Evolutionary conservation across 805 yeast genomes (phyloP), one percentile per base, ranked within the genome.

Genomic region (Sugiyamaella chiloensis): DNA sequence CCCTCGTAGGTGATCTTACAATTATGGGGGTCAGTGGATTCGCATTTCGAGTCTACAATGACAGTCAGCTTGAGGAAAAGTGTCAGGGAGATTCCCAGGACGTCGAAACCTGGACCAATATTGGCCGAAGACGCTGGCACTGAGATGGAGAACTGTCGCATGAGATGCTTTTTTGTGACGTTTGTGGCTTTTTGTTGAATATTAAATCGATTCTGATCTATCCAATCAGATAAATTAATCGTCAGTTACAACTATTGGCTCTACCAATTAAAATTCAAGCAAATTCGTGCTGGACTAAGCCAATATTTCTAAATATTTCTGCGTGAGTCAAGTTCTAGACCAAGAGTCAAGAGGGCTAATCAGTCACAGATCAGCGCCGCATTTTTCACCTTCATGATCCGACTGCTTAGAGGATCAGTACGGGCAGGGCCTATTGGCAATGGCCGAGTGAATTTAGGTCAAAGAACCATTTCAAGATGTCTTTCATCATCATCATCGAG

Each of bases 71-170:
- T 85, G 48, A 93, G 72, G 61, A 71, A 88, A 42, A 89, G 70
- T 52, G 85, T 76, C 55, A 93, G 74, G 40, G 96, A 96, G 34
- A 93, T 83, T 20, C 99, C 99, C 44, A 93, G 71, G 5, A 93
- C 99, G 67, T 93, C 99, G 62, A 91, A 93, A 1, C 99, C 99
- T 7, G 99, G 99, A 6, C 99, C 99, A 44, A 93, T 91, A 61
- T 93, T 93, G 60, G 99, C 99, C 42, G 96, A 86, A 4, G 98
- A 90, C 5, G 98, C 96, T 3, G 99, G 99, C 14, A 91, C 93
- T 46, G 78, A 80, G 57, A 87, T 77, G 37, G 64, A 66, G 66
- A 84, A 84, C 46, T 74, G 70, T 51, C 79, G 41, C 52, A 52
- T 52, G 11, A n/a, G n/a, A n/a, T n/a, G n/a, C n/a, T n/a, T n/a